phyloP scores from a whole-genome alignment of 371 early-diverging fungal genomes.

The Rhizomucor miehei region DNA sequence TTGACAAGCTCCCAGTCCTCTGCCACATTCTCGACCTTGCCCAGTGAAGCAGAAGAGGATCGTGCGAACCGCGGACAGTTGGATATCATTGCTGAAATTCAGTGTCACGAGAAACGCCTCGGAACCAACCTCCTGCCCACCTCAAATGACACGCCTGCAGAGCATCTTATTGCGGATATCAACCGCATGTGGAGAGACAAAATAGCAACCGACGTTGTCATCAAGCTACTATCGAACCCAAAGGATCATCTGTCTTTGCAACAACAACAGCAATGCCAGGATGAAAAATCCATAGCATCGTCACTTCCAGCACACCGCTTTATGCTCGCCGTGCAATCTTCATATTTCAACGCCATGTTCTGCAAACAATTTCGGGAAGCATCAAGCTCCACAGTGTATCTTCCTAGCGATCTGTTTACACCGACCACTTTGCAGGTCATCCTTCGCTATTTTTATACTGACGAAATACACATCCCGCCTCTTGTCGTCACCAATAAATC shows the following conservation, averaged over 20 bases:
- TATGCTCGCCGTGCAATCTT: constrained; percentile 38
- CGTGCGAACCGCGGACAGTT: not conserved
- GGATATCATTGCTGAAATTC: constrained; percentile 9
- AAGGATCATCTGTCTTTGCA: not conserved
- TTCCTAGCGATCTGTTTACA: constrained; percentile 25
- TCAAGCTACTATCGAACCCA: constrained; percentile 6
- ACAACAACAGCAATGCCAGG: no score
- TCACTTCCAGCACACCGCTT: constrained; percentile 36
- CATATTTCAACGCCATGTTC: constrained; percentile 43
- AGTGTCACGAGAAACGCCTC: constrained; percentile 13
- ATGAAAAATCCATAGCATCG: not conserved
- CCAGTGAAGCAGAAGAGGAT: not conserved
- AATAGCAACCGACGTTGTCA: constrained; percentile 9
- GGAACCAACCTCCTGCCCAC: constrained; percentile 10
- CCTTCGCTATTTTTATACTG: constrained; percentile 24
- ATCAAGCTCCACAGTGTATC: constrained; percentile 13
- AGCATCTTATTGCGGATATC: constrained; percentile 26
- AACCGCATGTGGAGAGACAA: constrained; percentile 18
- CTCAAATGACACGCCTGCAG: constrained; percentile 7
- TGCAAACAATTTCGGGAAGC: constrained; percentile 24
- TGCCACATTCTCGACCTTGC: constrained; percentile 3
- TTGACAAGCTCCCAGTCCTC: constrained; percentile 5
- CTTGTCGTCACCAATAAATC: constrained; percentile 2
- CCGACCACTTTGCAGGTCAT: constrained; percentile 18
- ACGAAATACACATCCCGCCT: constrained; percentile 14